These are phyloP conservation scores for Pilatotrama ljubarskyi DNA, from an alignment of 768 basidiomycete species.

Conservation along the genomic window DNA sequence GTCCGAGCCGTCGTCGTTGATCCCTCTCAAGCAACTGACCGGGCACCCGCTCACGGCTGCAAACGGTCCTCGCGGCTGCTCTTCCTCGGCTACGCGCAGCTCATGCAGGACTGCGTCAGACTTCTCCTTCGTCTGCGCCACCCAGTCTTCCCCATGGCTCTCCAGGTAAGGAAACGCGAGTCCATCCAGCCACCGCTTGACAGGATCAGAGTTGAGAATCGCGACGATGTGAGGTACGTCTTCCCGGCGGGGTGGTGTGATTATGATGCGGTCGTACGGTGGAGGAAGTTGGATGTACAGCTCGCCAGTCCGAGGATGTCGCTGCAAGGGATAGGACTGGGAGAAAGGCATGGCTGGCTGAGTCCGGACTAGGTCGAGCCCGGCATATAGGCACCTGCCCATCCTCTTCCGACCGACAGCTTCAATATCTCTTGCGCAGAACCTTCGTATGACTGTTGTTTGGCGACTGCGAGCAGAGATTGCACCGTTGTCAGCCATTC, in stretches of 20 bases:
- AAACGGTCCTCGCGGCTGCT: conserved; percentile 19
- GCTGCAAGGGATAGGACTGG: conserved; percentile 38
- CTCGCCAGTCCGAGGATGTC: conserved; percentile 37
- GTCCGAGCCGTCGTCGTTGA: conserved; percentile 55
- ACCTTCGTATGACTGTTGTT: conserved; percentile 6
- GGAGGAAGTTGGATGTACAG: conserved; percentile 54
- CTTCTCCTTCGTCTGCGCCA: conserved; percentile 31
- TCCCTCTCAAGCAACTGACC: conserved; percentile 51
- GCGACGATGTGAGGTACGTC: conserved; percentile 41
- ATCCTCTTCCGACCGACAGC: not conserved
- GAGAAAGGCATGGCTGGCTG: conserved; percentile 17
- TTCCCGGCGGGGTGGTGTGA: conserved; percentile 56
- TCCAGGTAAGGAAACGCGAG: conserved; percentile 56
- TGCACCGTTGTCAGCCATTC: not conserved
- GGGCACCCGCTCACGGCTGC: conserved; percentile 48
- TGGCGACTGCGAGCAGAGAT: not conserved
- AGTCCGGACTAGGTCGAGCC: not conserved
- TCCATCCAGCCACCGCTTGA: conserved; percentile 45
- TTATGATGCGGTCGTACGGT: conserved; percentile 52
- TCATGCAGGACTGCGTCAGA: conserved; percentile 37
- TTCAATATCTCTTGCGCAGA: not conserved
- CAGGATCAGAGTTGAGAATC: conserved; percentile 49
- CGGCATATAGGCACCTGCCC: not conserved
- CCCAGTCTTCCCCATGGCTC: conserved; percentile 42
- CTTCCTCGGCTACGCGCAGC: conserved; percentile 26